Conservation (phyloP, 805 yeast genomes). For the Komagataella populi region DNA sequence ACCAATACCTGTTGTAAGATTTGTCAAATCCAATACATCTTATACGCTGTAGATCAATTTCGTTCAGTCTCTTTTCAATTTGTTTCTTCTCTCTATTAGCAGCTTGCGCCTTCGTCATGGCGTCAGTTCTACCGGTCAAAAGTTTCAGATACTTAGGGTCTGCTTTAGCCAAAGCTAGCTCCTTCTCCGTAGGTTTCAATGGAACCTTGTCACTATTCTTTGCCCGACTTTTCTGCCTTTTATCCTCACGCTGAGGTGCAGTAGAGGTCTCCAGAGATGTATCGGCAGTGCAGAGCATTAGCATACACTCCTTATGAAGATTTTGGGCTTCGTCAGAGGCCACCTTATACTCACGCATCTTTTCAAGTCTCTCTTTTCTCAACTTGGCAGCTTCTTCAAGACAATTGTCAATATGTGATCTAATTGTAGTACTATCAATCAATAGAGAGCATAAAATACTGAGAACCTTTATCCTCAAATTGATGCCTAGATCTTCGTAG, state of each 20-base stretch:
- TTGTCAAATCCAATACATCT: constrained; percentile 72
- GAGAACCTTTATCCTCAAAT: constrained; percentile 41
- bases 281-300: constrained; percentile 7
- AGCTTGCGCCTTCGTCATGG: constrained; percentile 26
- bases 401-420: constrained; percentile 53
- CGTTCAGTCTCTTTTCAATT: constrained; percentile 49
- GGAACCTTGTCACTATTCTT: constrained; percentile 7
- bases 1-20: constrained; percentile 82
- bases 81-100: constrained; percentile 33
- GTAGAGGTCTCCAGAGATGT: background rate
- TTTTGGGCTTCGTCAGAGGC: constrained; percentile 36
- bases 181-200: constrained; percentile 18
- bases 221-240: constrained; percentile 11
- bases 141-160: constrained; percentile 28
- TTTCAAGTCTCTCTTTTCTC: constrained; percentile 56
- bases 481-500: constrained; percentile 33
- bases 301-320: constrained; percentile 25
- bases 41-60: constrained; percentile 67
- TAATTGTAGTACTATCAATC: constrained; percentile 40
- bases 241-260: constrained; percentile 8
- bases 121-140: constrained; percentile 29
- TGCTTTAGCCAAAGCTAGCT: constrained; percentile 22
- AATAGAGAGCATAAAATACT: constrained; percentile 52
- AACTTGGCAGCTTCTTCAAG: constrained; percentile 48
- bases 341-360: constrained; percentile 43